Evolutionary conservation across 495 filamentous ascomycete species (phyloP).

Genomic region (Penicillium arizonense): DNA sequence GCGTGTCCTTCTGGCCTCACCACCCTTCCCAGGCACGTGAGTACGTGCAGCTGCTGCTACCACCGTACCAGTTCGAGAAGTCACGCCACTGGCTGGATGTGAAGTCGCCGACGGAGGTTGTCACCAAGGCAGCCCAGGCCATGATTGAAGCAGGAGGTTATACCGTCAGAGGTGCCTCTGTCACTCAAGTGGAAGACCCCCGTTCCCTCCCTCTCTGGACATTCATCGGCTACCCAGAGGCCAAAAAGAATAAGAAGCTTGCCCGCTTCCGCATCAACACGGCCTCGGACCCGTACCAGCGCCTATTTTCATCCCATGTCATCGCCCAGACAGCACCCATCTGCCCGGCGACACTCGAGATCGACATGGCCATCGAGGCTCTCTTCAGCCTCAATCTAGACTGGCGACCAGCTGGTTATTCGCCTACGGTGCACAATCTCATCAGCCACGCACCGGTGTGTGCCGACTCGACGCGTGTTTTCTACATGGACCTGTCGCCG

Average conservation of each 20-base stretch:
- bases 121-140: too few relatives aligned
- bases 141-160: too few relatives aligned
- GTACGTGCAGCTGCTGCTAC: constrained; percentile 39
- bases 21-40: constrained; percentile 34
- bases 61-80: constrained; percentile 56
- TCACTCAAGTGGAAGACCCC: constrained; percentile 2
- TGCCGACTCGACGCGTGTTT: constrained; percentile 32
- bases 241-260: constrained; percentile 13
- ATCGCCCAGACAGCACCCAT: constrained; percentile 48
- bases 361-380: constrained; percentile 48
- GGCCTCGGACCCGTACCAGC: constrained; percentile 31
- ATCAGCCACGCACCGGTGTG: constrained; percentile 45
- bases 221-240: constrained; percentile 43
- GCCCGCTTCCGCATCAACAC: constrained; percentile 49
- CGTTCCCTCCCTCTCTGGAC: constrained; percentile 24
- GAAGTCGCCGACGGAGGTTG: constrained; percentile 6
- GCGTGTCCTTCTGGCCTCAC: constrained; percentile 47
- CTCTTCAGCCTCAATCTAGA: constrained; percentile 36
- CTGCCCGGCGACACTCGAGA: constrained; percentile 42
- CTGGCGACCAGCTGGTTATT: constrained; percentile 5
- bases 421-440: constrained; percentile 36
- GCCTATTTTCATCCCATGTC: constrained; percentile 38
- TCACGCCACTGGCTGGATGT: constrained; percentile 39
- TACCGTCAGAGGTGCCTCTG: background rate
- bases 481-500: constrained; percentile 33